Conservation (phyloP, 2,329 filamentous ascomycete species). For the Monosporascus sp. region DNA sequence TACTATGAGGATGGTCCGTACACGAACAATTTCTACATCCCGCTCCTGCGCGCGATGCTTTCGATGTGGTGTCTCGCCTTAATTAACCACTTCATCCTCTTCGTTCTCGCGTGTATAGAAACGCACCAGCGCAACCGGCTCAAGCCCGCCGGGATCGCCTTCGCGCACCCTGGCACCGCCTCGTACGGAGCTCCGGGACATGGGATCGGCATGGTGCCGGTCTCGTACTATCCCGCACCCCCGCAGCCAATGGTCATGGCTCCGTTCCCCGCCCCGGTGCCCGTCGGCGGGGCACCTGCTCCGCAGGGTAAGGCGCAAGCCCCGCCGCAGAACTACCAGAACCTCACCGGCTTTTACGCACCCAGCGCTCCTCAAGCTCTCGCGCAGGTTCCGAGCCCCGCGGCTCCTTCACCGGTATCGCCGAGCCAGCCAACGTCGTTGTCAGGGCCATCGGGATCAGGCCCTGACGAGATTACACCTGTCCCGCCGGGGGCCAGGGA, state of each 20-base stretch:
- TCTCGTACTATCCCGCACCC: slow-evolving; percentile 14
- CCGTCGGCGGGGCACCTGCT: background rate
- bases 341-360: slow-evolving; percentile 20
- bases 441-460: background rate
- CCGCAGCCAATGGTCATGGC: slow-evolving; percentile 7
- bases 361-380: background rate
- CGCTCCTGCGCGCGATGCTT: slow-evolving; percentile 49
- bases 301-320: slow-evolving; percentile 3
- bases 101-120: slow-evolving; percentile 39
- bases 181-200: background rate
- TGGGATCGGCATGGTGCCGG: background rate
- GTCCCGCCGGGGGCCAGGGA: background rate
- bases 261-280: slow-evolving; percentile 2
- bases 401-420: background rate
- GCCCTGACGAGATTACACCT: background rate
- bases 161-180: slow-evolving; percentile 4
- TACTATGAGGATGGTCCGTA: slow-evolving; percentile 2
- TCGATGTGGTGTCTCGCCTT: slow-evolving; percentile 71
- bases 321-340: slow-evolving; percentile 32
- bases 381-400: background rate
- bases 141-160: slow-evolving; percentile 13
- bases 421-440: background rate
- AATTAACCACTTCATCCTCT: slow-evolving; percentile 78
- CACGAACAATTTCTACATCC: slow-evolving; percentile 11
- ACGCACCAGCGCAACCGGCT: slow-evolving; percentile 23